phyloP scores from a whole-genome alignment of 345 rosid genomes.

The Pseudoturritis turrita region DNA sequence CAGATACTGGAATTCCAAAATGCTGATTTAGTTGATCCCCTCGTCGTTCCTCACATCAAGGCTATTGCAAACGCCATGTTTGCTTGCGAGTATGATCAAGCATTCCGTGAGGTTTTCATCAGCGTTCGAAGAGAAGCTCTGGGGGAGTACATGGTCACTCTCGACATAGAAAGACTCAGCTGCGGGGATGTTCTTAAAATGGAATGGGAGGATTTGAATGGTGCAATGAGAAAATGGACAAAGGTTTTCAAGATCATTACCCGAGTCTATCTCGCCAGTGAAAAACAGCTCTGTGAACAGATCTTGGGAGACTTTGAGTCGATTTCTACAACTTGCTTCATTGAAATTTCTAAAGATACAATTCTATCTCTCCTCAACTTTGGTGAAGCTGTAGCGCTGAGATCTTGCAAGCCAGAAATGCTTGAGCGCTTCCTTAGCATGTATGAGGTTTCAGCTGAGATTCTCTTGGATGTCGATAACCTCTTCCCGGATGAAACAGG shows the following conservation, averaged over 20 bases:
- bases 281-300: conserved; percentile 56
- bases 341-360: conserved; percentile 47
- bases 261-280: conserved; percentile 49
- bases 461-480: conserved; percentile 43
- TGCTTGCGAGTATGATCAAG: conserved; percentile 45
- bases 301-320: conserved; percentile 51
- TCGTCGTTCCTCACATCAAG: conserved; percentile 48
- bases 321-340: conserved; percentile 38
- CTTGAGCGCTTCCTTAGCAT: conserved; percentile 61
- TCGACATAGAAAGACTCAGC: conserved; percentile 49
- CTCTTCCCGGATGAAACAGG: conserved; percentile 51
- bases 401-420: conserved; percentile 55
- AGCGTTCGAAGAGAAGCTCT: conserved; percentile 48
- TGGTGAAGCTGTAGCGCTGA: conserved; percentile 65
- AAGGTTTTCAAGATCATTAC: conserved; percentile 48
- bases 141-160: conserved; percentile 46
- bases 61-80: conserved; percentile 68
- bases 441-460: conserved; percentile 55
- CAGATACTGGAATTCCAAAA: conserved; percentile 21
- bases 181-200: conserved; percentile 54
- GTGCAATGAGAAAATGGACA: conserved; percentile 65
- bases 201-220: conserved; percentile 48
- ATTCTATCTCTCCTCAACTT: conserved; percentile 57
- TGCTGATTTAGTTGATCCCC: conserved; percentile 50
- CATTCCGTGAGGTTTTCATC: conserved; percentile 50